Percentiles rank a stretch among this genome's conserved stretches.
Evolutionary conservation across 2,329 filamentous ascomycete genomes (phyloP).

Genomic region (Endocalyx cinctus): DNA sequence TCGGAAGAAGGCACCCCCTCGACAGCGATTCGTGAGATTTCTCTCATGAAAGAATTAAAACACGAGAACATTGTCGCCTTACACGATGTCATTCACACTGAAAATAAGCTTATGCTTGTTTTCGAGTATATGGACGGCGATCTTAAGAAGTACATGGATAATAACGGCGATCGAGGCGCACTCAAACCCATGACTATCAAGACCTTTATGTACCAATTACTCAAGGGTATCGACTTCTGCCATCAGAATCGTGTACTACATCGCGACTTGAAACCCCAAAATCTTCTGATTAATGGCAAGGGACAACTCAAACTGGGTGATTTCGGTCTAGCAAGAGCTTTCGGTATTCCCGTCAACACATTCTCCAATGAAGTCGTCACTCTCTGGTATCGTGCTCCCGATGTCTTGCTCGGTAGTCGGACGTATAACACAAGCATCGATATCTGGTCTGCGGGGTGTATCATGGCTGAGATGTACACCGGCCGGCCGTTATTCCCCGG

Average conservation of each 20-base stretch:
- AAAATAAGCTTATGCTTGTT: conserved; percentile 99
- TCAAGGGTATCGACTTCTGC: conserved; percentile 94
- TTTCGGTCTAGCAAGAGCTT: conserved; percentile 89
- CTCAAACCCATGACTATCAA: conserved; percentile 90
- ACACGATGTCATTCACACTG: conserved; percentile 98
- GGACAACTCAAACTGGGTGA: conserved; percentile 89
- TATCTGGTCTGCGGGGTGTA: conserved; percentile 98
- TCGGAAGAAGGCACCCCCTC: conserved; percentile 97
- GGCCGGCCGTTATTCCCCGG: conserved; percentile 93
- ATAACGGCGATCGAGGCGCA: conserved; percentile 80
- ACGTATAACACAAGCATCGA: conserved; percentile 99
- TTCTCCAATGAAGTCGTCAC: conserved; percentile 98
- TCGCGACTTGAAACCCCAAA: conserved; percentile 93
- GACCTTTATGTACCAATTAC: conserved; percentile 97
- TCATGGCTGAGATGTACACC: conserved; percentile 99
- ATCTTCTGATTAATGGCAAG: conserved; percentile 89
- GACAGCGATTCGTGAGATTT: conserved; percentile 97
- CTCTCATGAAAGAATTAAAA: conserved; percentile 98
- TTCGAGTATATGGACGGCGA: conserved; percentile 99
- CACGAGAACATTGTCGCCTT: conserved; percentile 97
- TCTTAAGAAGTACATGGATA: conserved; percentile 98
- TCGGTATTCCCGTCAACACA: conserved; percentile 95
- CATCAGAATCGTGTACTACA: conserved; percentile 96
- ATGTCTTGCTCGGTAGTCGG: conserved; percentile 86
- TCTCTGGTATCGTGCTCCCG: conserved; percentile 94